A percentile compares a stretch with the other conserved stretches of the same genome.
phyloP scores from a whole-genome alignment of 208 protist species.

The Crithidia mellificae region DNA sequence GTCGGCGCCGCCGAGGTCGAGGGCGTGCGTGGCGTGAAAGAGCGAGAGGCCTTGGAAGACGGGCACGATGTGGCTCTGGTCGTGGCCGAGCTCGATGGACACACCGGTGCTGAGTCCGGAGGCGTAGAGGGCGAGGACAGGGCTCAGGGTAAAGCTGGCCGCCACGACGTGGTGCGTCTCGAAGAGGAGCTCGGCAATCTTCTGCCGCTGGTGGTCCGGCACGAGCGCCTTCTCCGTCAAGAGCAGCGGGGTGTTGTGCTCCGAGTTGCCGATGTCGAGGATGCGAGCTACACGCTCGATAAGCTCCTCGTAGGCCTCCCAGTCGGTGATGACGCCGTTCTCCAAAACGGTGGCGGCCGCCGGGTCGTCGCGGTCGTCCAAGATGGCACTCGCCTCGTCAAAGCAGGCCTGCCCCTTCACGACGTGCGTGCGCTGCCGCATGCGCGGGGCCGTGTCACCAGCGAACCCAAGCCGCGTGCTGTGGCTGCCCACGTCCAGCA shows the following conservation, averaged over 20 bases:
- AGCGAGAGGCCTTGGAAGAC: slow-evolving; percentile 97
- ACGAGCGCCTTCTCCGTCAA: slow-evolving; percentile 90
- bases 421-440: slow-evolving; percentile 73
- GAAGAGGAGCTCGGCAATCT: slow-evolving; percentile 87
- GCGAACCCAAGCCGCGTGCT: slow-evolving; percentile 84
- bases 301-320: slow-evolving; percentile 87
- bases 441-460: slow-evolving; percentile 83
- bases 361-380: slow-evolving; percentile 23
- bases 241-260: slow-evolving; percentile 77
- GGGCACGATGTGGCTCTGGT: slow-evolving; percentile 97
- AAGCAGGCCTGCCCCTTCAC: slow-evolving; percentile 43
- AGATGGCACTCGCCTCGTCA: slow-evolving; percentile 50
- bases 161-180: slow-evolving; percentile 75
- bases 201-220: slow-evolving; percentile 78
- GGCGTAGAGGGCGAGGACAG: slow-evolving; percentile 90
- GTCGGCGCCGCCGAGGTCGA: slow-evolving; percentile 81
- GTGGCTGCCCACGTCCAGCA: slow-evolving; percentile 87
- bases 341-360: slow-evolving; percentile 41
- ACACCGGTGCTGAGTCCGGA: slow-evolving; percentile 83
- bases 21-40: slow-evolving; percentile 89
- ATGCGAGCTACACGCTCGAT: slow-evolving; percentile 73
- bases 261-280: slow-evolving; percentile 52
- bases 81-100: slow-evolving; percentile 96
- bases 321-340: slow-evolving; percentile 74
- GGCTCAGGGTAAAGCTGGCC: slow-evolving; percentile 72